These are phyloP conservation scores for Eutrema japonicum DNA, from an alignment of 345 rosid species.

Conservation along the genomic window DNA sequence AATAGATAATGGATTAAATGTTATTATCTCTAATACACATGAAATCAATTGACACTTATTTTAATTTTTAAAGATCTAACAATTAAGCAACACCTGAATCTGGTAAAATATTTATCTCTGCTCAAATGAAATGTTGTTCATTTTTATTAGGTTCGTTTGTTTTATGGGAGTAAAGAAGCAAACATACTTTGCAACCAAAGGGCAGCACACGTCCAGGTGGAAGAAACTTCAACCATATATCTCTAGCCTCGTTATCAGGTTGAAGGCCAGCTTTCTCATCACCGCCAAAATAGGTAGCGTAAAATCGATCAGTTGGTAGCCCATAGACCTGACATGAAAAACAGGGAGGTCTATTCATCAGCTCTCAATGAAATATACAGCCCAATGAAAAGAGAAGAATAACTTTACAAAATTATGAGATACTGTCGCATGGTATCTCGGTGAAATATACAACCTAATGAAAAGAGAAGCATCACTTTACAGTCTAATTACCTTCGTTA, in stretches of 20 bases:
- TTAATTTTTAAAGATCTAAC: not conserved
- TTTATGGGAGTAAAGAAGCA: conserved; percentile 16
- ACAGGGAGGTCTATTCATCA: conserved; percentile 12
- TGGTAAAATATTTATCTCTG: not conserved
- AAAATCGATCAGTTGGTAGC: conserved; percentile 74
- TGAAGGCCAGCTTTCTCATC: conserved; percentile 87
- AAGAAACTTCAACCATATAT: conserved; percentile 78
- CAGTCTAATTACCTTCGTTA: conserved; percentile 58
- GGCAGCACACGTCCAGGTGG: conserved; percentile 83
- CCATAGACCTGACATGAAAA: conserved; percentile 66
- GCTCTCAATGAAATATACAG: not conserved
- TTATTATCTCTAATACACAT: not conserved
- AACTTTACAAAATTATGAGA: conserved; percentile 5
- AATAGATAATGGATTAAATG: not conserved
- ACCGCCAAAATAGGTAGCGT: conserved; percentile 98
- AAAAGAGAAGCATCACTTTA: conserved; percentile 22
- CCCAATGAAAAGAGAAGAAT: conserved; percentile 11
- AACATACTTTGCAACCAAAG: conserved; percentile 86
- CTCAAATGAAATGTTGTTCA: not conserved
- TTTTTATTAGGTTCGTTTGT: not conserved
- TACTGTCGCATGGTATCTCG: not conserved
- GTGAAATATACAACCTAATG: not conserved
- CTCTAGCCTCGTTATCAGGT: conserved; percentile 89
- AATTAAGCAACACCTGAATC: not conserved
- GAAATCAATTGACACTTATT: not conserved